Conservation (phyloP, 2,329 filamentous ascomycete species). For the Epichloe festucae region DNA sequence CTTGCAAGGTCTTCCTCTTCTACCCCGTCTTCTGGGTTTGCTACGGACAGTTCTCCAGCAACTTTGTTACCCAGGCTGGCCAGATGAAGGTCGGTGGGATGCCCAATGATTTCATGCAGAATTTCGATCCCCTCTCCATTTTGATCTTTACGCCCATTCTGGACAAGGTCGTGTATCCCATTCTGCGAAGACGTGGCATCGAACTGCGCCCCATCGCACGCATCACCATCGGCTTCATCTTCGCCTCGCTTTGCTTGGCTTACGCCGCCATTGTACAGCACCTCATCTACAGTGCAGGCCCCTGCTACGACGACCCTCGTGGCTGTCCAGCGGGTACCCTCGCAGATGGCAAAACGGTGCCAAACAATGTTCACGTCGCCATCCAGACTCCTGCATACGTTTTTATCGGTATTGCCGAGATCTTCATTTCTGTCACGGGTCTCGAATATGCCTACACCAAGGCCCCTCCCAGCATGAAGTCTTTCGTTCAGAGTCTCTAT, state of each 20-base stretch:
- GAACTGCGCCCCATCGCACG: slow-evolving; percentile 52
- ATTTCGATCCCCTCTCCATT: slow-evolving; percentile 53
- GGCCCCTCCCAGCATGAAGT: slow-evolving; percentile 56
- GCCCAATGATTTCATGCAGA: slow-evolving; percentile 58
- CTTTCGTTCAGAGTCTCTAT: slow-evolving; percentile 45
- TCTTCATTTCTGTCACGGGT: slow-evolving; percentile 53
- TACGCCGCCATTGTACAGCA: slow-evolving; percentile 48
- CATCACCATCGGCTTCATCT: slow-evolving; percentile 51
- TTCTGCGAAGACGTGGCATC: slow-evolving; percentile 42
- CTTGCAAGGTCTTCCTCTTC: slow-evolving; percentile 58
- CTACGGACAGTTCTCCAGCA: slow-evolving; percentile 55
- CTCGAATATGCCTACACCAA: slow-evolving; percentile 65
- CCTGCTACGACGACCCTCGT: slow-evolving; percentile 34
- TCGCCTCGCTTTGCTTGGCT: slow-evolving; percentile 39
- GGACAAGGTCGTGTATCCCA: slow-evolving; percentile 48
- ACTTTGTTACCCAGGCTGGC: slow-evolving; percentile 49
- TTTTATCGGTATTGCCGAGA: slow-evolving; percentile 45
- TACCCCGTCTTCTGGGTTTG: slow-evolving; percentile 56
- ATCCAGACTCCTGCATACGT: slow-evolving; percentile 41
- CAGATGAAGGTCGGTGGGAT: slow-evolving; percentile 49
- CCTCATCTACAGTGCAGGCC: slow-evolving; percentile 41
- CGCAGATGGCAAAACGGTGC: slow-evolving; percentile 16
- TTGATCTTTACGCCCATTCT: slow-evolving; percentile 54
- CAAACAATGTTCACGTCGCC: slow-evolving; percentile 39
- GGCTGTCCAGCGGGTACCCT: slow-evolving; percentile 21